Evolutionary conservation across 1,139 yeast genomes (phyloP), one percentile per base, ranked within the genome.

Genomic region (Yamadazyma trypodendri): DNA sequence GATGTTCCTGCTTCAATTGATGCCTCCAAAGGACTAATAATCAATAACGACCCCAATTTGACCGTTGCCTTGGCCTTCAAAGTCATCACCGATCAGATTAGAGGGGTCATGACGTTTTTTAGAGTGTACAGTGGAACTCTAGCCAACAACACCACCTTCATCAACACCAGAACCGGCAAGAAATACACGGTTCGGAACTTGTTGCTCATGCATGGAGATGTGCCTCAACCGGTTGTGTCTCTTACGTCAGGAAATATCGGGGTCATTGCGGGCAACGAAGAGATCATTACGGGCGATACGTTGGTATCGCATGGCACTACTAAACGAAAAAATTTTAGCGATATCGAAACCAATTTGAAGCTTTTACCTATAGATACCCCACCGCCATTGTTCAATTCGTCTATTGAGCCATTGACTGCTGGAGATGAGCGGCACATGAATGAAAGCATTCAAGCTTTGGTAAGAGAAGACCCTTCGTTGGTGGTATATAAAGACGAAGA

Each of bases 41-140:
- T 84, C 17, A 76, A 79, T 50, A 66, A 72, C 14, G 76, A 80
- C 48, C 70, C 75, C 12, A 73, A 78, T 32, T 52, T 85, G 32
- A 74, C 88, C 3, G 76, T 88, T n/a, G 90, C 95, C 0, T 67
- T 90, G 36, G 97, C 96, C 0, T 92, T 92, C 63, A 92, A 92
- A 58, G 96, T 92, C 5, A 76, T 85, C 42, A 82, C 90, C 4
- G 97, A 92, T 56, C 84, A 88, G 4, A 79, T 80, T 16, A 72
- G 89, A 45, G 97, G 97, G 1, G 74, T 81, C 1, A 79, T 90
- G 84, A 84, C 88, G 3, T 92, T 84, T 57, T 82, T 90, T 22
- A 68, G 98, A 42, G 94, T 92, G 1, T 92, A 92, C 62, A 77
- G 92, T 35, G 98, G 98, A 1, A 72, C 68, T 34, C 58, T 92